Evolutionary conservation across 768 basidiomycete species (phyloP), one percentile per base, ranked within the genome.

Genomic region (Galerina sulciceps): DNA sequence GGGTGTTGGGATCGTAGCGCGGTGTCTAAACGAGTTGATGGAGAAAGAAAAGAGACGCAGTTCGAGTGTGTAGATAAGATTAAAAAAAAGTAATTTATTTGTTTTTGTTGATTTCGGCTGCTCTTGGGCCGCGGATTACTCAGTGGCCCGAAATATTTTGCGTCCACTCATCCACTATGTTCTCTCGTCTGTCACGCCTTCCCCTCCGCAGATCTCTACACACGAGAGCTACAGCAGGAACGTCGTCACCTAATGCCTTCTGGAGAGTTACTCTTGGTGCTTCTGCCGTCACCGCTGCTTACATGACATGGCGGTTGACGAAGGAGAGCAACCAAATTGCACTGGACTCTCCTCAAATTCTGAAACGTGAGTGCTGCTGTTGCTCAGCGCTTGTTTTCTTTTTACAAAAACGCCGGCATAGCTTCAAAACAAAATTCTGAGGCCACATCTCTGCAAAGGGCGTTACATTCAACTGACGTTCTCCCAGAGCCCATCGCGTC

Each of bases 21-120:
- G 89, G 58, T 87, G 81, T 65, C 67, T 92, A 63, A 91, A 91
- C 71, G 86, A 87, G 60, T 66, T 89, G 45, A 81, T 86, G 76
- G 77, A 81, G 40, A 71, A 68, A 51, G 75, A 76, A 57, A 73
- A 72, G 60, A 64, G 48, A 18, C 61, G 35, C 11, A 51, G 37
- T 6, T 43, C 48, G 52, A 23, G 14, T n/a, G n/a, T n/a, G n/a
- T 57, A 45, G 48, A 57, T 53, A 14, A 46, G 52, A 55, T 31
- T n/a, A n/a, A n/a, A n/a, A n/a, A 63, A 26, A 26, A 53, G 26
- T 17, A 47, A 53, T 57, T 60, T 69, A 63, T 67, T 64, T 69
- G 56, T 56, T 20, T 41, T 11, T 65, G 57, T 62, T 60, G 58
- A 41, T 53, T 50, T 53, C 54, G 53, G 57, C 50, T 48, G 52